Evolutionary conservation across 441 rosid species (phyloP).

Genomic region (Euphorbia celastroides): DNA sequence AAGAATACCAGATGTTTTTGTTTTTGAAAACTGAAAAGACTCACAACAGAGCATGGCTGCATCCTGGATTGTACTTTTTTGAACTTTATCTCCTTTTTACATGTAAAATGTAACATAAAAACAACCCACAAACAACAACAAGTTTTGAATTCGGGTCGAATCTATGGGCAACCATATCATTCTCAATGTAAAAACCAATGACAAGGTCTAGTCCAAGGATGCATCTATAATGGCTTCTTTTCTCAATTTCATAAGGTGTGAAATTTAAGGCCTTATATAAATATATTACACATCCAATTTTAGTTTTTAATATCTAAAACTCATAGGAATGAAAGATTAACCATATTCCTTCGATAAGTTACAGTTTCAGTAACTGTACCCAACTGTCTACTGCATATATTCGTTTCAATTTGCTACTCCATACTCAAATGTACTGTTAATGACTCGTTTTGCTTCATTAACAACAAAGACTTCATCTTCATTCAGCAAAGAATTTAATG

Average conservation of each 20-base stretch:
- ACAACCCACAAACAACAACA: not conserved
- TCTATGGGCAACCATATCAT: not conserved
- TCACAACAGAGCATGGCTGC: not conserved
- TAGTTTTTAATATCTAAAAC: not conserved
- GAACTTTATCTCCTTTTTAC: not conserved
- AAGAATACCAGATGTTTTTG: not conserved
- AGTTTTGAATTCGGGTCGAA: not conserved
- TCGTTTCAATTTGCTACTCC: not conserved
- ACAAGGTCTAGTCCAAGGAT: too few relatives aligned
- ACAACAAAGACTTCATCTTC: not conserved
- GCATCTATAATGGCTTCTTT: too few relatives aligned
- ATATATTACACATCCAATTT: slow-evolving; percentile 2
- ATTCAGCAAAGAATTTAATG: too few relatives aligned
- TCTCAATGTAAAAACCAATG: not conserved
- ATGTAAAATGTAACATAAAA: not conserved
- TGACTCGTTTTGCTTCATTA: not conserved
- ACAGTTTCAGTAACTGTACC: not conserved
- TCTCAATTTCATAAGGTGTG: too few relatives aligned
- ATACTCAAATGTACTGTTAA: not conserved
- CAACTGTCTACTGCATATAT: not conserved
- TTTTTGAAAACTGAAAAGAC: slow-evolving; percentile 1
- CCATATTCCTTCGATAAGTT: not conserved
- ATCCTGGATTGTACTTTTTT: not conserved
- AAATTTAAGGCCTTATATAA: too few relatives aligned
- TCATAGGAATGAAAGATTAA: not conserved